Evolutionary conservation across 2,329 filamentous ascomycete genomes (phyloP).

Genomic region (Cercospora beticola): DNA sequence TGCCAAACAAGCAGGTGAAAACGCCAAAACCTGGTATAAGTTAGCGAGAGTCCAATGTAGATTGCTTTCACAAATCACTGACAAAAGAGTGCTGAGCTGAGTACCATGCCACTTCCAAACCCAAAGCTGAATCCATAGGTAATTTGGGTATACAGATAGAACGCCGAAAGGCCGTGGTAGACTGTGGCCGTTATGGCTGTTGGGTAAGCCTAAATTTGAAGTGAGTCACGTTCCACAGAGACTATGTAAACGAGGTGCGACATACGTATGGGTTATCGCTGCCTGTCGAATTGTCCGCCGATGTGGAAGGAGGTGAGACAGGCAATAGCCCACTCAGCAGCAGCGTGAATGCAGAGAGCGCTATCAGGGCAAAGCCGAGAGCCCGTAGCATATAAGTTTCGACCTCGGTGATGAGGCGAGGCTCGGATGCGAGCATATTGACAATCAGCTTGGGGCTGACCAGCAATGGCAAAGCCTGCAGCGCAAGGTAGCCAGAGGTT

Average conservation of each 20-base stretch:
- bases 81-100: slow-evolving; percentile 57
- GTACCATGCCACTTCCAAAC: slow-evolving; percentile 59
- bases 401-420: slow-evolving; percentile 58
- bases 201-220: slow-evolving; percentile 54
- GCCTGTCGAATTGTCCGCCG: not conserved
- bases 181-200: slow-evolving; percentile 61
- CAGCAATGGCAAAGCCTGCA: slow-evolving; percentile 56
- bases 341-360: slow-evolving; percentile 63
- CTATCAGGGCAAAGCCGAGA: slow-evolving; percentile 66
- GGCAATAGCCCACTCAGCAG: slow-evolving; percentile 71
- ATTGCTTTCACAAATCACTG: slow-evolving; percentile 18
- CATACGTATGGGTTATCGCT: slow-evolving; percentile 6
- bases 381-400: slow-evolving; percentile 73
- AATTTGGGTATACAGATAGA: slow-evolving; percentile 69
- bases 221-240: not conserved
- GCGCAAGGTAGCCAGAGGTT: slow-evolving; percentile 46
- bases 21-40: slow-evolving; percentile 51
- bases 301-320: slow-evolving; percentile 41
- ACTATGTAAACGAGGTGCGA: not conserved
- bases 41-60: not conserved
- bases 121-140: slow-evolving; percentile 55
- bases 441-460: slow-evolving; percentile 61
- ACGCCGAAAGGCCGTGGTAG: slow-evolving; percentile 63
- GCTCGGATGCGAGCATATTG: slow-evolving; percentile 56
- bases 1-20: slow-evolving; percentile 64